Evolutionary conservation across 75 land plant genomes (phyloP), one percentile per base, ranked within the genome.

Genomic region (Chamaecyparis obtusa): DNA sequence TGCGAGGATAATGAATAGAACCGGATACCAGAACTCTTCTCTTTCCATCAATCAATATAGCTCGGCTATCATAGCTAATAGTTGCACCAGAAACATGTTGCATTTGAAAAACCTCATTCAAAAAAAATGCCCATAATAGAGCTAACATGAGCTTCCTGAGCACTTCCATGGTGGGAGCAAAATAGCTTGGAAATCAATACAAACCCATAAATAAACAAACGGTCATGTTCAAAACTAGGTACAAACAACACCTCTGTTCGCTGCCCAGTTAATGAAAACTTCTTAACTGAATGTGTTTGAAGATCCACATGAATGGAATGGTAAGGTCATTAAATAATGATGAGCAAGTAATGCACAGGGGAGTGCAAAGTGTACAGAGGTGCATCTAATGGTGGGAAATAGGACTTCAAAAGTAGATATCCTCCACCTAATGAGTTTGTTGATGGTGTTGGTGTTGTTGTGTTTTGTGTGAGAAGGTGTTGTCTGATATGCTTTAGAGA

Each of bases 1-100:
- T 92, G 14, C 92, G 89, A 87, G 92, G 92, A 67, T 91, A 91
- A 56, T 91, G 92, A 30, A 91, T 91, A 57, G 92, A 91, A 8
- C 89, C 92, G 17, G 92, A 91, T 30, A 91, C 90, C 48, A 91
- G 84, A 75, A 91, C 79, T 10, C 92, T 87, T 27, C 88, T 83
- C 72, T 87, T 83, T 16, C 92, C 92, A 85, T 91, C 87, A 69
- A 91, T 84, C 11, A 91, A 33, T 36, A 91, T 64, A 57, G 89
- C 86, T 71, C 87, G 85, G n/a, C 87, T 83, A 83, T 91, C 92
- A 51, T 90, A 91, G 19, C 84, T 81, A 14, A 91, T 67, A 7
- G 6, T 84, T 17, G 41, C 67, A 55, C 33, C 56, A 74, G 16
- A 13, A 74, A 74, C 76, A 33, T 32, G 36, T 14, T 74, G 76